phyloP scores from a whole-genome alignment of 768 basidiomycete species.

The Cantharellus cinnabarinus region DNA sequence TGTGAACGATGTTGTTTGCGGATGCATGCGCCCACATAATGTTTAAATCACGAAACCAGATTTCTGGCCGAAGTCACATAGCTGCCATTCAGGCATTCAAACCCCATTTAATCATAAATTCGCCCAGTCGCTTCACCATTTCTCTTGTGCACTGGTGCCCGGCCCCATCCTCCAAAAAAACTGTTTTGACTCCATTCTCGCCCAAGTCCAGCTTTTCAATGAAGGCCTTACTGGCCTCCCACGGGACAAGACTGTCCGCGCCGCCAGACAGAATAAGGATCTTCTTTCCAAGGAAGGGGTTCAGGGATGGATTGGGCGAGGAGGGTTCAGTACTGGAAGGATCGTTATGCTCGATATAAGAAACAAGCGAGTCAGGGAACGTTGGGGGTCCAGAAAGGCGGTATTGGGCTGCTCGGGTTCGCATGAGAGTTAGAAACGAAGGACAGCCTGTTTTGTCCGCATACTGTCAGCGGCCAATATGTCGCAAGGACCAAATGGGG shows the following conservation, averaged over 20 bases:
- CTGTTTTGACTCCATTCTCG: slow-evolving; percentile 31
- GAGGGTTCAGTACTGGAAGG: slow-evolving; percentile 27
- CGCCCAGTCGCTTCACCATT: slow-evolving; percentile 31
- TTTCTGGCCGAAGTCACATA: too few relatives aligned
- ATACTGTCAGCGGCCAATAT: too few relatives aligned
- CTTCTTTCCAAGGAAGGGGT: slow-evolving; percentile 51
- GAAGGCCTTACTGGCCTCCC: slow-evolving; percentile 33
- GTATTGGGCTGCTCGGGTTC: slow-evolving; percentile 28
- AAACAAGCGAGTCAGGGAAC: slow-evolving; percentile 33
- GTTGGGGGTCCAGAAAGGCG: slow-evolving; percentile 29
- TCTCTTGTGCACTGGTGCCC: slow-evolving; percentile 41
- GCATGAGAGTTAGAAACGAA: slow-evolving; percentile 38
- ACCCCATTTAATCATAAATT: slow-evolving; percentile 15
- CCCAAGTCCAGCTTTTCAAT: slow-evolving; percentile 37
- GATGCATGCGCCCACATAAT: too few relatives aligned
- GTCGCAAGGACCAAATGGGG: too few relatives aligned
- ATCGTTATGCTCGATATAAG: slow-evolving; percentile 24
- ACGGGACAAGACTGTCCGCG: slow-evolving; percentile 47
- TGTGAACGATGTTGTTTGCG: too few relatives aligned
- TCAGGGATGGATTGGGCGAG: slow-evolving; percentile 19
- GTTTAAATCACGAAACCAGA: too few relatives aligned
- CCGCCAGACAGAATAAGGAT: slow-evolving; percentile 52
- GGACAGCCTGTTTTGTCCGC: slow-evolving; percentile 32
- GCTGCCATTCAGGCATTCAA: not conserved
- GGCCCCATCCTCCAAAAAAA: slow-evolving; percentile 30